These are phyloP conservation scores for Rhynchosporium secalis DNA, from an alignment of 2,329 filamentous ascomycete genomes.

Conservation along the genomic window DNA sequence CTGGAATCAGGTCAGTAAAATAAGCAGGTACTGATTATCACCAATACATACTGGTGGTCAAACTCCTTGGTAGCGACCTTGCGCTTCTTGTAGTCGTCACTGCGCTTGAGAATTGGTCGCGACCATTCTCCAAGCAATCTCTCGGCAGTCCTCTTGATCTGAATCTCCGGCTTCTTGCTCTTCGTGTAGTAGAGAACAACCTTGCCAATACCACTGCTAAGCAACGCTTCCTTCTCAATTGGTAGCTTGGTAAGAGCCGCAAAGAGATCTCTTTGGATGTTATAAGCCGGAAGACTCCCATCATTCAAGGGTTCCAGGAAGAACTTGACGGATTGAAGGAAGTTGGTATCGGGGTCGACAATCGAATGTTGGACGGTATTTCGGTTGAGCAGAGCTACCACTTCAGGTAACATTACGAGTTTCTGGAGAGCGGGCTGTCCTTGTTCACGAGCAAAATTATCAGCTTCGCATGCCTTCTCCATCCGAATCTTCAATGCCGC, in stretches of 20 bases:
- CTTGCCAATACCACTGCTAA: slow-evolving; percentile 92
- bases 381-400: slow-evolving; percentile 83
- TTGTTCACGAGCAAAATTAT: slow-evolving; percentile 77
- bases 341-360: slow-evolving; percentile 91
- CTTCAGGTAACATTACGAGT: slow-evolving; percentile 88
- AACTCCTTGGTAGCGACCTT: slow-evolving; percentile 63
- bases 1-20: slow-evolving; percentile 30
- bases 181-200: slow-evolving; percentile 97
- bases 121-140: slow-evolving; percentile 94
- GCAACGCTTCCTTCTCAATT: slow-evolving; percentile 85
- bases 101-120: slow-evolving; percentile 87
- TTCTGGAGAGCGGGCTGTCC: slow-evolving; percentile 87
- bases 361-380: slow-evolving; percentile 83
- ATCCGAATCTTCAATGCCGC: slow-evolving; percentile 84
- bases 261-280: slow-evolving; percentile 95
- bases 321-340: slow-evolving; percentile 92
- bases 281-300: slow-evolving; percentile 91
- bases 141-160: slow-evolving; percentile 92
- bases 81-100: slow-evolving; percentile 91
- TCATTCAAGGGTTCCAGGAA: slow-evolving; percentile 96
- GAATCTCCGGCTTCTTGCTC: slow-evolving; percentile 82
- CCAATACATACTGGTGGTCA: slow-evolving; percentile 57
- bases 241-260: slow-evolving; percentile 75
- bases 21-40: background rate
- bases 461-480: slow-evolving; percentile 84